Conservation (phyloP, 108 stramenopile species). For the Skeletonema marinoi region DNA sequence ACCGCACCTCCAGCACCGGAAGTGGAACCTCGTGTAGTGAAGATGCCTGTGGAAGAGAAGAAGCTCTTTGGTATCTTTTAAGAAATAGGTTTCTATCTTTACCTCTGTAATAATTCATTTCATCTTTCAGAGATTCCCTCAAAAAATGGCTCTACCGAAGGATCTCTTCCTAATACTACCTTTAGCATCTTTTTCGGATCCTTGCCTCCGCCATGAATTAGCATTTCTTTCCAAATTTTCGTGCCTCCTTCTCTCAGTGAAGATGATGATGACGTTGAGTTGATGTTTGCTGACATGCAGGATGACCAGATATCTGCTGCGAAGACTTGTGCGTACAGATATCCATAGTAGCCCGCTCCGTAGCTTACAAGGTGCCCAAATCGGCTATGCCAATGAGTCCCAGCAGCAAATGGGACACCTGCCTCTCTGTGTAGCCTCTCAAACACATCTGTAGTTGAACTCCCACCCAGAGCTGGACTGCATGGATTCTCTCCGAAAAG, state of each 20-base stretch:
- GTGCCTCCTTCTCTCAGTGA: constrained; percentile 47
- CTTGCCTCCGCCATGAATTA: constrained; percentile 79
- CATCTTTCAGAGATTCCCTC: constrained; percentile 19
- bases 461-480: constrained; percentile 41
- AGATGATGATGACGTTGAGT: constrained; percentile 17
- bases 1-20: constrained; percentile 57
- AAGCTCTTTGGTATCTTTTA: neutral
- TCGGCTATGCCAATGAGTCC: constrained; percentile 84
- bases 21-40: constrained; percentile 40
- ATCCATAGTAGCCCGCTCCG: constrained; percentile 89
- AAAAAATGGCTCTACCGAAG: constrained; percentile 53
- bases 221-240: constrained; percentile 78
- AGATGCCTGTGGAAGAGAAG: constrained; percentile 13
- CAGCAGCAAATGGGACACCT: constrained; percentile 62
- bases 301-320: constrained; percentile 81
- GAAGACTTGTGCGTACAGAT: constrained; percentile 84
- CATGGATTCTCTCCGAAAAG: constrained; percentile 66
- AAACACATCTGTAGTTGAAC: constrained; percentile 65
- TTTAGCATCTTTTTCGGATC: constrained; percentile 78
- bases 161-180: constrained; percentile 66
- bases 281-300: constrained; percentile 39
- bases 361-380: constrained; percentile 90
- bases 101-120: neutral
- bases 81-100: neutral
- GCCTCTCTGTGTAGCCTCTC: constrained; percentile 55